phyloP scores from a whole-genome alignment of 2,329 filamentous ascomycete species.

The Penicillium olsonii region DNA sequence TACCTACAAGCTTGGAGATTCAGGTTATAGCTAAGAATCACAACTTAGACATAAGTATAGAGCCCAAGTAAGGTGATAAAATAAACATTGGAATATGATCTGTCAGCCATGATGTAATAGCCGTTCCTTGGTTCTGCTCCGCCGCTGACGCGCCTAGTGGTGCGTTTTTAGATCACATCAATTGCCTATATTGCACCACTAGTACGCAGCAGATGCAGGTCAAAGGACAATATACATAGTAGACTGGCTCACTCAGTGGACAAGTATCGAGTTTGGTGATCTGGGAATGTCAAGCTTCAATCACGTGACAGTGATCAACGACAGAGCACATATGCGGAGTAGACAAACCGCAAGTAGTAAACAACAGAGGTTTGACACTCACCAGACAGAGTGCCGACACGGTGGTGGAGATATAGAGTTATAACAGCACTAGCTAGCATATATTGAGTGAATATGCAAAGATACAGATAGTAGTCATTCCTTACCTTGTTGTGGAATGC shows the following conservation, averaged over 20 bases:
- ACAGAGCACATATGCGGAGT: not conserved
- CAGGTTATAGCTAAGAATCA: too few relatives aligned
- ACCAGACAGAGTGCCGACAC: too few relatives aligned
- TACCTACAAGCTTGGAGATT: too few relatives aligned
- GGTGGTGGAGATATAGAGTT: not conserved
- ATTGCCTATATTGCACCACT: too few relatives aligned
- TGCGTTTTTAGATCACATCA: too few relatives aligned
- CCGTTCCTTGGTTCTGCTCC: not conserved
- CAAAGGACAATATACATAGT: too few relatives aligned
- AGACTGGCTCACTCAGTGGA: too few relatives aligned
- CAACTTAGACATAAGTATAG: too few relatives aligned
- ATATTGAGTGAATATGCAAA: not conserved
- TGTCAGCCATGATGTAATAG: not conserved
- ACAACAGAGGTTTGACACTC: not conserved
- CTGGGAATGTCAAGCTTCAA: not conserved
- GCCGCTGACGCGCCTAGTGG: not conserved
- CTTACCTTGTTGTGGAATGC: constrained; percentile 15
- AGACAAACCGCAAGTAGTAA: too few relatives aligned
- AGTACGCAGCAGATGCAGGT: too few relatives aligned
- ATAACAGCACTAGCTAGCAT: not conserved
- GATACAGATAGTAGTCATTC: not conserved
- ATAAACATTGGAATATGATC: not conserved
- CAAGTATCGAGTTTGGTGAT: too few relatives aligned
- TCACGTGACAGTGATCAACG: not conserved
- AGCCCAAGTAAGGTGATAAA: not conserved